A percentile compares a stretch with the other conserved stretches of the same genome.
Evolutionary conservation across 805 yeast species (phyloP).

Genomic region (Ogataea paradorogensis): DNA sequence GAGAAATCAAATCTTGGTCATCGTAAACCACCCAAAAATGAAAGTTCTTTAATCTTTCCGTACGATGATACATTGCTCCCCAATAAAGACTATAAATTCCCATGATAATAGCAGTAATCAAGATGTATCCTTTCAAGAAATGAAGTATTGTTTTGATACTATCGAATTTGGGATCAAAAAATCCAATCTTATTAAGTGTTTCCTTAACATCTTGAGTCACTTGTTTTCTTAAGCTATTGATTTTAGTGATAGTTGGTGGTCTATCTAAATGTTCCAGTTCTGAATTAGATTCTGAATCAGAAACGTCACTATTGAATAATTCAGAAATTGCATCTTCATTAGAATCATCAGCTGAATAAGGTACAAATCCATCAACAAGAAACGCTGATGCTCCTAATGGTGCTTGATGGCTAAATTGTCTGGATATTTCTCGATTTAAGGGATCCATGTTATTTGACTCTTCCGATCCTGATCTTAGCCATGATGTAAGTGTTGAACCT

Average conservation of each 20-base stretch:
- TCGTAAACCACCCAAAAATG: conserved; percentile 34
- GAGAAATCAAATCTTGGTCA: conserved; percentile 29
- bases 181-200: conserved; percentile 22
- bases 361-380: conserved; percentile 13
- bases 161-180: conserved; percentile 27
- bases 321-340: conserved; percentile 19
- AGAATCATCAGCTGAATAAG: conserved; percentile 8
- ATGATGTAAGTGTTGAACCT: conserved; percentile 6
- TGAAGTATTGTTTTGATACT: conserved; percentile 10
- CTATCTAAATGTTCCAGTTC: conserved; percentile 2
- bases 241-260: conserved; percentile 4
- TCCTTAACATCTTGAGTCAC: conserved; percentile 22
- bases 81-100: conserved; percentile 41
- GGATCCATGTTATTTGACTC: conserved; percentile 6
- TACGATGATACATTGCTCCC: conserved; percentile 39
- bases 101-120: conserved; percentile 37
- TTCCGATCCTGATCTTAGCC: conserved; percentile 8
- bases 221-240: conserved; percentile 15
- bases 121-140: conserved; percentile 25
- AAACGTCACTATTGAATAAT: conserved; percentile 16
- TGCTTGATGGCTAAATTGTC: conserved; percentile 17
- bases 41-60: conserved; percentile 29
- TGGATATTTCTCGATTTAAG: conserved; percentile 4
- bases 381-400: conserved; percentile 15
- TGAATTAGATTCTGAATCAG: conserved; percentile 6